A percentile compares a stretch with the other conserved stretches of the same genome.
Evolutionary conservation across 2,329 filamentous ascomycete species (phyloP).

Genomic region (Pseudogymnoascus sp.): DNA sequence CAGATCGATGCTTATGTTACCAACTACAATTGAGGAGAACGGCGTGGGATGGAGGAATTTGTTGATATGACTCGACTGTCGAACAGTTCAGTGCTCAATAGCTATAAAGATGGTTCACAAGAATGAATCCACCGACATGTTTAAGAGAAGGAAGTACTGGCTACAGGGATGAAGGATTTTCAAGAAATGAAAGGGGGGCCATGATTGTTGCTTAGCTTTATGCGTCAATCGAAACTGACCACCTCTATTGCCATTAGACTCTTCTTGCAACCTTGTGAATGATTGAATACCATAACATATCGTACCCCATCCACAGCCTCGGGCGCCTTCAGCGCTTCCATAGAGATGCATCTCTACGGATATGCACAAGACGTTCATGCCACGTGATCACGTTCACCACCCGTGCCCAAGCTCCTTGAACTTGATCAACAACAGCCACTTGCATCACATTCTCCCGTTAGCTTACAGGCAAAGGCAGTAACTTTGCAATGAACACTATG

Average conservation of each 20-base stretch:
- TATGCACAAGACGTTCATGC: too few species aligned
- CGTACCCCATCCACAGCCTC: background rate
- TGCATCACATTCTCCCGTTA: background rate
- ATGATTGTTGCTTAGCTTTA: background rate
- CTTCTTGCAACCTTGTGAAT: background rate
- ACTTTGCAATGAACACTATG: background rate
- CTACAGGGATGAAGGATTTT: background rate
- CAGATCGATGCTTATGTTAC: slow-evolving; percentile 35
- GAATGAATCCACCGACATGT: background rate
- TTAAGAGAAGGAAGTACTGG: background rate
- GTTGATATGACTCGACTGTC: background rate
- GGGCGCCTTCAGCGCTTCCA: background rate
- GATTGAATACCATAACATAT: background rate
- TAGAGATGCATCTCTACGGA: too few species aligned
- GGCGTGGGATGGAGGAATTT: background rate
- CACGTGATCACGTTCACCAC: too few species aligned
- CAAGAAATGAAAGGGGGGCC: background rate
- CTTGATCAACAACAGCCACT: too few species aligned
- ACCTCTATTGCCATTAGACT: background rate
- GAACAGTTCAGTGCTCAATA: background rate
- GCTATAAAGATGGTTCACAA: background rate
- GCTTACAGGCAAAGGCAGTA: background rate
- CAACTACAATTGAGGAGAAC: slow-evolving; percentile 15
- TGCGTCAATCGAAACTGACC: background rate
- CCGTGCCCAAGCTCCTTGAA: too few species aligned